Evolutionary conservation across 2,329 filamentous ascomycete genomes (phyloP).

Genomic region (Fusarium heterosporum): DNA sequence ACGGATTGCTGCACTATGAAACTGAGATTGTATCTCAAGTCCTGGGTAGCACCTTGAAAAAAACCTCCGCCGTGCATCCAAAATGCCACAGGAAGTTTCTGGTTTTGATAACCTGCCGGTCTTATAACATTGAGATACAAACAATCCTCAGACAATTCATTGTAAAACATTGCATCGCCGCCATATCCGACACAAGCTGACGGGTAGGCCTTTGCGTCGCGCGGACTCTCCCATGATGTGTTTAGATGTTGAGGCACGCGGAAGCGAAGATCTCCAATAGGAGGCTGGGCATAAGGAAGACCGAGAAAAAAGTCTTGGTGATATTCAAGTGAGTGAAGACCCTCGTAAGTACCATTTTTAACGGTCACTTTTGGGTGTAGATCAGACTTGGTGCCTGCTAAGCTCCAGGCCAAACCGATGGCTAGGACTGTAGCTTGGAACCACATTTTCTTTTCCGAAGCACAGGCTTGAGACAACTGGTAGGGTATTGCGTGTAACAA

Average conservation of each 20-base stretch:
- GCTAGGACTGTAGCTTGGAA: neutral
- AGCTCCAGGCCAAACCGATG: neutral
- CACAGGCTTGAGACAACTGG: neutral
- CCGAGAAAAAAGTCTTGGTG: conserved; percentile 64
- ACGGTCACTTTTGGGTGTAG: neutral
- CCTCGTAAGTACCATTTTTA: conserved; percentile 61
- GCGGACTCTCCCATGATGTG: conserved; percentile 53
- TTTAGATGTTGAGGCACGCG: conserved; percentile 61
- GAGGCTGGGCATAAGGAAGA: conserved; percentile 65
- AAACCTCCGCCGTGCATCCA: conserved; percentile 54
- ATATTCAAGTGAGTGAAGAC: conserved; percentile 54
- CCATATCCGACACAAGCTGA: conserved; percentile 27
- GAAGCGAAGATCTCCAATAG: conserved; percentile 64
- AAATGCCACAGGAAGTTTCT: conserved; percentile 30
- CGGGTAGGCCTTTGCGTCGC: conserved; percentile 53
- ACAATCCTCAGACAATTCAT: conserved; percentile 19
- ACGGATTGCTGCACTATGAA: conserved; percentile 62
- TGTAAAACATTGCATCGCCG: neutral
- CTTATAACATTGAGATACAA: conserved; percentile 31
- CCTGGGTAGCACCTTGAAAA: conserved; percentile 53
- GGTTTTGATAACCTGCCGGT: conserved; percentile 21
- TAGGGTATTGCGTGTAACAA: neutral
- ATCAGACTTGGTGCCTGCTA: neutral
- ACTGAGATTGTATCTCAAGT: conserved; percentile 69
- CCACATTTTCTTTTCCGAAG: neutral